Evolutionary conservation across 345 rosid genomes (phyloP).

Genomic region (Geranium brycei): DNA sequence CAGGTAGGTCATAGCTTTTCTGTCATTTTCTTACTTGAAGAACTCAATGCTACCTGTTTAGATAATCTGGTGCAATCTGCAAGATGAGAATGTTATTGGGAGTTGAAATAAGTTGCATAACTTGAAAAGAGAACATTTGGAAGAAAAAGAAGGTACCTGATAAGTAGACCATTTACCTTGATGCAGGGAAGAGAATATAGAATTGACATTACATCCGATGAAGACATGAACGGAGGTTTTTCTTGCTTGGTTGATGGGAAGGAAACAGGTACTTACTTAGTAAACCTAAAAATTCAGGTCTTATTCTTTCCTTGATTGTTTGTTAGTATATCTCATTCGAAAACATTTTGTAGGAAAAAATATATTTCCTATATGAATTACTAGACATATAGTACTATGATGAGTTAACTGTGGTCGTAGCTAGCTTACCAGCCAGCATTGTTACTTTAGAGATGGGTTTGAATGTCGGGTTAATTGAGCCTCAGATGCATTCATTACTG

Average conservation of each 20-base stretch:
- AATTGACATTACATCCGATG: conserved; percentile 56
- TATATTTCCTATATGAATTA: too few relatives aligned
- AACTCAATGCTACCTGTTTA: background rate
- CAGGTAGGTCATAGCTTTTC: conserved; percentile 21
- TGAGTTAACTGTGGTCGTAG: too few relatives aligned
- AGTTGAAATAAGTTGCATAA: conserved; percentile 1
- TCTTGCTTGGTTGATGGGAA: conserved; percentile 50
- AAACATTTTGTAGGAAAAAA: too few relatives aligned
- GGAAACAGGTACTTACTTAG: conserved; percentile 34
- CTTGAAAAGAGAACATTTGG: background rate
- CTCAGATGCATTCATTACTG: background rate
- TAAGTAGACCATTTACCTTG: background rate
- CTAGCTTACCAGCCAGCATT: background rate
- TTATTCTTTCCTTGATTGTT: background rate
- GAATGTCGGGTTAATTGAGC: background rate
- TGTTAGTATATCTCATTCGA: background rate
- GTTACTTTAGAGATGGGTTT: background rate
- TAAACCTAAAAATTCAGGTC: background rate
- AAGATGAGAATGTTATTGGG: background rate
- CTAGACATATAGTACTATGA: too few relatives aligned
- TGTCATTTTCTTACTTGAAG: background rate
- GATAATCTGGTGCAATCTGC: background rate
- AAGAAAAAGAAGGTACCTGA: background rate
- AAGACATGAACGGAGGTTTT: conserved; percentile 62
- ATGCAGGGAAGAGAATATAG: conserved; percentile 36